Evolutionary conservation across 2,329 filamentous ascomycete genomes (phyloP), one percentile per base, ranked within the genome.

Genomic region (Neonectria punicea): DNA sequence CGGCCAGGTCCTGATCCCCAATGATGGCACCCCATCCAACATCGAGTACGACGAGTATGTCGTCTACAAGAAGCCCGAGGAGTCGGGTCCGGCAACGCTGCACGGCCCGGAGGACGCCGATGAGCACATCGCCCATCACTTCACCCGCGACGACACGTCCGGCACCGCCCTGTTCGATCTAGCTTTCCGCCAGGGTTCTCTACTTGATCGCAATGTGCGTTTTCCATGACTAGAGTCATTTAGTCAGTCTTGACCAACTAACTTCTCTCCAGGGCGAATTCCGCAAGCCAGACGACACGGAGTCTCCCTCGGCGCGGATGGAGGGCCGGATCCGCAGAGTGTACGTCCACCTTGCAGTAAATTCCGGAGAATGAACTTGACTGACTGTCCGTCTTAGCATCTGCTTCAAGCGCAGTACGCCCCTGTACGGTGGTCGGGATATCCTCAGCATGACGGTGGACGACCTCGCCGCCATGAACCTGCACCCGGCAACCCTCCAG

Each of bases 21-120:
- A 74, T 10, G 66, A 74, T 5, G 68, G 69, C 5, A 67, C 73
- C 6, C 69, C 68, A 36, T 80, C 78, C 22, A 76, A 77, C 56
- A 71, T 79, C 32, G 79, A 77, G 56, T 80, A 79, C 41, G 79
- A 80, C 36, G 79, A 80, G 68, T 80, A 80, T 53, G 79, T 79
- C 25, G 78, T 80, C 44, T 80, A 78, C 44, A 75, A 74, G 47
- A 67, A 70, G 58, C 59, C 65, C 34, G 65, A 72, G 51, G 67
- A 67, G 11, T 46, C 66, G 53, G 49, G 54, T 9, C 59, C 66
- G 1, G 51, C 57, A 25, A 50, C 65, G 16, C 50, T 60, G 25
- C 58, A 43, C 14, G 58, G 57, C 22, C 25, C 32, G 55, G 63
- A 36, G 18, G 63, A 69, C 4, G 64, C 69, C 6, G 67, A 74